Evolutionary conservation across 257 asterid species (phyloP), one percentile per base, ranked within the genome.

Genomic region (Linaria vulgaris): DNA sequence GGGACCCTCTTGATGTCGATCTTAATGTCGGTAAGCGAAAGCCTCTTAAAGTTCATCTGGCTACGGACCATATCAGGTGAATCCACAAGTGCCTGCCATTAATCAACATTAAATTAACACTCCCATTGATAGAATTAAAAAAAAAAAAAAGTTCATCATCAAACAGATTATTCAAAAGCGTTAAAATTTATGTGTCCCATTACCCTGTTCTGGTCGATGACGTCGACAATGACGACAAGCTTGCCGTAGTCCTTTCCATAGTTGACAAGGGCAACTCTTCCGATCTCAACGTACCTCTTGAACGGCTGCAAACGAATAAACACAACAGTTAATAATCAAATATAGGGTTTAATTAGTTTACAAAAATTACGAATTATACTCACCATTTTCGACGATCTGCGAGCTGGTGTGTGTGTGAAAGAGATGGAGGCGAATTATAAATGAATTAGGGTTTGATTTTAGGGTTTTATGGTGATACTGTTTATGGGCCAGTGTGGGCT

Each of bases 201-300:
- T 72, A 90, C 97, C 82, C 97, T 69, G 57, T 90, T 90, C 80
- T 87, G 96, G 70, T 90, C 97, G 63, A 90, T 71, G 50, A 90
- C 96, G 55, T 90, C 97, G 13, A 90, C 97, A 23, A 90, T 90
- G 63, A 90, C 97, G 34, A 90, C 97, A 0, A 90, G 92, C 79
- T 68, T 80, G 15, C 97, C 97, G 46, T 87, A 90, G 50, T 90
- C 97, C 78, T 90, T 76, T 13, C 96, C 97, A 68, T 82, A 90
- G 76, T 90, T 90, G 77, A 90, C 85, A 20, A 90, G 85, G 22
- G 90, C 97, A 6, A 90, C 97, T 75, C 97, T 78, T 63, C 97
- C 97, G 68, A 87, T 85, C 92, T 90, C 95, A 63, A 90, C 96
- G 74, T 76, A 90, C 79, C 97, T 85, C 88, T 90, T 90, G 92